Percentiles rank a stretch among this genome's conserved stretches.
Conservation (phyloP, 2,329 filamentous ascomycete species). For the Coniochaeta ligniaria region DNA sequence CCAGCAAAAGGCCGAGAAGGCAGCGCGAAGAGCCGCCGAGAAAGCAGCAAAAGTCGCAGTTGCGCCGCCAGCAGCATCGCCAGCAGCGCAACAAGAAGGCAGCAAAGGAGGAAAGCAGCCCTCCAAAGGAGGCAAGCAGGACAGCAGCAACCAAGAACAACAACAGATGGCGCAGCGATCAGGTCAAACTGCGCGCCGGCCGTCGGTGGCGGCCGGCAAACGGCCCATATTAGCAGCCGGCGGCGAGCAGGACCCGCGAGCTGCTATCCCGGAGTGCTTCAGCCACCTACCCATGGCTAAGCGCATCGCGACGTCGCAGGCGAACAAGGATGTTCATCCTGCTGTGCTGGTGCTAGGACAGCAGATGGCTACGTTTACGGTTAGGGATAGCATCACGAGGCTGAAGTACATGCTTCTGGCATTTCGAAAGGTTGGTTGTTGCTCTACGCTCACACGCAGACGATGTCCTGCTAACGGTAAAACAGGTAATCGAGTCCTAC, state of each 20-base stretch:
- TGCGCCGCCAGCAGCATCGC: slow-evolving; percentile 23
- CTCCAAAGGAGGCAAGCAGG: slow-evolving; percentile 36
- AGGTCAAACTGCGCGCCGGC: slow-evolving; percentile 21
- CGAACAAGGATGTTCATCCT: slow-evolving; percentile 78
- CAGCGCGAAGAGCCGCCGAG: slow-evolving; percentile 69
- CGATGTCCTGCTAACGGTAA: background rate
- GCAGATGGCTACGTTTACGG: slow-evolving; percentile 81
- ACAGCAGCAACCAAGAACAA: slow-evolving; percentile 35
- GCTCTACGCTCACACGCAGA: too few species aligned
- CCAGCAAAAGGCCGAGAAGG: slow-evolving; percentile 84
- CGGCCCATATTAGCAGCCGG: slow-evolving; percentile 27
- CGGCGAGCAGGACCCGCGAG: slow-evolving; percentile 52
- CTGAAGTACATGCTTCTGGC: slow-evolving; percentile 82
- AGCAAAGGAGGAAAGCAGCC: background rate
- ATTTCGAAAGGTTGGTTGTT: slow-evolving; percentile 65
- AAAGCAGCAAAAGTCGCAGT: slow-evolving; percentile 47
- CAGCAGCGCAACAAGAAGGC: slow-evolving; percentile 14
- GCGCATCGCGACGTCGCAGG: slow-evolving; percentile 43
- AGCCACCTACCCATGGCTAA: slow-evolving; percentile 70
- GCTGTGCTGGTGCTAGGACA: slow-evolving; percentile 78
- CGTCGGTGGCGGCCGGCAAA: slow-evolving; percentile 22
- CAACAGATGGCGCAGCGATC: slow-evolving; percentile 1
- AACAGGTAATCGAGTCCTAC: slow-evolving; percentile 84
- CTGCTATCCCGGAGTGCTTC: slow-evolving; percentile 64
- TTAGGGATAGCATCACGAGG: slow-evolving; percentile 84